A percentile compares a stretch with the other conserved stretches of the same genome.
Evolutionary conservation across 1,139 yeast genomes (phyloP).

Genomic region (Starmera stellimalicola): DNA sequence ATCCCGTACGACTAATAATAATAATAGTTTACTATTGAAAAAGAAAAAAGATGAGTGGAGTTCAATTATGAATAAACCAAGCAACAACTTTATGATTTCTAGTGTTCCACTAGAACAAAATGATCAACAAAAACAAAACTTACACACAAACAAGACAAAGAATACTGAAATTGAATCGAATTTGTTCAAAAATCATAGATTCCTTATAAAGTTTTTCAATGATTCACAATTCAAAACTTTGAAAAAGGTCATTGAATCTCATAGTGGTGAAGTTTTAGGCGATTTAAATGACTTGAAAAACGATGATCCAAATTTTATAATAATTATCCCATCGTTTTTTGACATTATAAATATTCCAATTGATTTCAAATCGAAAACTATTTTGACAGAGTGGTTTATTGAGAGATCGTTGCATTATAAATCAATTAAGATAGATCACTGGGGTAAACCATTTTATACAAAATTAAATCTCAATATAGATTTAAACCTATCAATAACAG

Average conservation of each 20-base stretch:
- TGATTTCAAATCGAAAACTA: constrained; percentile 3
- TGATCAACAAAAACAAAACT: constrained; percentile 4
- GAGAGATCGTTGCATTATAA: constrained; percentile 69
- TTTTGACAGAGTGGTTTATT: constrained; percentile 73
- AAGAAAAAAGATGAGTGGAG: constrained; percentile 31
- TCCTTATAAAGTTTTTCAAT: constrained; percentile 32
- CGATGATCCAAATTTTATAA: constrained; percentile 2
- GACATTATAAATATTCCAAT: constrained; percentile 6
- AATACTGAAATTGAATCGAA: constrained; percentile 2
- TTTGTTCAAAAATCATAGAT: constrained; percentile 29
- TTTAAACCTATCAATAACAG: constrained; percentile 57
- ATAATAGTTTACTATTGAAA: constrained; percentile 2
- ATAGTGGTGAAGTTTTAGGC: constrained; percentile 31
- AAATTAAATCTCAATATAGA: constrained; percentile 19
- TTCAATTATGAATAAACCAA: constrained; percentile 35
- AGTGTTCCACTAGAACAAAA: constrained; percentile 27
- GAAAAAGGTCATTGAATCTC: constrained; percentile 28
- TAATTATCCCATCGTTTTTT: constrained; percentile 16
- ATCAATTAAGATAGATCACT: constrained; percentile 45
- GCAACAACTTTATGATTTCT: constrained; percentile 12
- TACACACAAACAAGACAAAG: constrained; percentile 1
- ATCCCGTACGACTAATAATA: no score
- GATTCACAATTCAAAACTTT: constrained; percentile 26
- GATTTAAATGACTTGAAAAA: background rate
- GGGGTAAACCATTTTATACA: constrained; percentile 58